Evolutionary conservation across 192 early-diverging fungal genomes (phyloP).

Genomic region (Rhizoclosmatium sp.): DNA sequence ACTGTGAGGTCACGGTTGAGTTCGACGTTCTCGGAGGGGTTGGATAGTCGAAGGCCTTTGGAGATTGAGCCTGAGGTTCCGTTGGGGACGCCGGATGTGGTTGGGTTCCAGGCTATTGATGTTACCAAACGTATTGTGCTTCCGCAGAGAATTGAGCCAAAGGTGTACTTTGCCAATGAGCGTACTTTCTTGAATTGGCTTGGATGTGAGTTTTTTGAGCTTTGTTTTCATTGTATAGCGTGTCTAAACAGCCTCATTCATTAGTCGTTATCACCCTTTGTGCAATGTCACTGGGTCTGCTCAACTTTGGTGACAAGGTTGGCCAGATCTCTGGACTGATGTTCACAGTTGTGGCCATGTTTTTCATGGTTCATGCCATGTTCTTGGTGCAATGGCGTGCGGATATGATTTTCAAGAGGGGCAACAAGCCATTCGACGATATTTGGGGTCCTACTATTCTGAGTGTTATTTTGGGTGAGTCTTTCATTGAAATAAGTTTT

Average conservation of each 20-base stretch:
- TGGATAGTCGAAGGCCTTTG: constrained; percentile 5
- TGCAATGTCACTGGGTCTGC: constrained; percentile 72
- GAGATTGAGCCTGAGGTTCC: constrained; percentile 14
- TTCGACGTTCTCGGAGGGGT: not conserved
- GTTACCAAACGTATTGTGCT: constrained; percentile 51
- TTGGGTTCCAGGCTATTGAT: constrained; percentile 37
- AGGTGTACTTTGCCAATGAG: constrained; percentile 89
- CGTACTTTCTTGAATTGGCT: constrained; percentile 86
- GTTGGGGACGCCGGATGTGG: constrained; percentile 31
- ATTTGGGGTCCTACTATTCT: constrained; percentile 73
- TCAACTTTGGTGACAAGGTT: constrained; percentile 78
- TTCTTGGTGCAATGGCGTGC: constrained; percentile 75
- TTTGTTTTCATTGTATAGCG: not conserved
- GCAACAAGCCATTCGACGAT: constrained; percentile 70
- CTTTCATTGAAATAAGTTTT: not conserved
- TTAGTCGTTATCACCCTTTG: constrained; percentile 69
- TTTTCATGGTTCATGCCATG: constrained; percentile 63
- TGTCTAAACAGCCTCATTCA: constrained; percentile 24
- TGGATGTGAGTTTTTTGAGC: constrained; percentile 59
- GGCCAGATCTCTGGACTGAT: constrained; percentile 74
- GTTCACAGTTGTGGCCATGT: constrained; percentile 72
- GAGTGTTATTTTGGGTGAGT: constrained; percentile 63
- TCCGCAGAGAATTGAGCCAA: constrained; percentile 79
- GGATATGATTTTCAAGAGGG: constrained; percentile 68
- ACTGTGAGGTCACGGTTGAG: not conserved